Conservation (phyloP, 768 basidiomycete species). For the Daedalea quercina region DNA sequence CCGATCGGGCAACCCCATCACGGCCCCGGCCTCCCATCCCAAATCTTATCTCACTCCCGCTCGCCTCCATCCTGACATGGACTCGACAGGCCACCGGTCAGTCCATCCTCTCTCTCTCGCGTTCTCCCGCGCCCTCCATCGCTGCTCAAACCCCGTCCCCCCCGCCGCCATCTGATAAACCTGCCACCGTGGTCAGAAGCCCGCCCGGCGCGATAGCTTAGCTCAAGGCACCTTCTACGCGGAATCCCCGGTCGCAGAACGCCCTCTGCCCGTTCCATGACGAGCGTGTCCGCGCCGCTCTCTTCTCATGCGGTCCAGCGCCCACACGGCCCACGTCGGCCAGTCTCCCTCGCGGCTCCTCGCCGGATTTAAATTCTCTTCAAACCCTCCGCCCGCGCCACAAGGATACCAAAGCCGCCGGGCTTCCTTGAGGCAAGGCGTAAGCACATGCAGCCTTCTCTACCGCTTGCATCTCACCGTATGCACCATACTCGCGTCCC, state of each 20-base stretch:
- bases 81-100: background rate
- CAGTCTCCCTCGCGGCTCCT: slow-evolving; percentile 1
- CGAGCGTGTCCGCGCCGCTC: background rate
- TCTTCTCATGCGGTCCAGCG: background rate
- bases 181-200: background rate
- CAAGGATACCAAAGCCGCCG: background rate
- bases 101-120: background rate
- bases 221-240: background rate
- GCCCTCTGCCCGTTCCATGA: background rate
- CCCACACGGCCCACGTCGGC: background rate
- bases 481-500: background rate
- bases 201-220: background rate
- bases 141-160: background rate
- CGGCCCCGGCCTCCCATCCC: background rate
- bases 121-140: background rate
- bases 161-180: background rate
- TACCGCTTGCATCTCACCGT: background rate
- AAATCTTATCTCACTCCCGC: background rate
- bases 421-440: background rate
- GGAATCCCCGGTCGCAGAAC: background rate
- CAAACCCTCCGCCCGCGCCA: background rate
- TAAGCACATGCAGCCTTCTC: background rate
- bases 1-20: background rate
- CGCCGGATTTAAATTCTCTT: background rate
- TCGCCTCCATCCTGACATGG: background rate